A percentile compares a stretch with the other conserved stretches of the same genome.
Conservation (phyloP, 768 basidiomycete species). For the Tylopilus cervinicoccineus region DNA sequence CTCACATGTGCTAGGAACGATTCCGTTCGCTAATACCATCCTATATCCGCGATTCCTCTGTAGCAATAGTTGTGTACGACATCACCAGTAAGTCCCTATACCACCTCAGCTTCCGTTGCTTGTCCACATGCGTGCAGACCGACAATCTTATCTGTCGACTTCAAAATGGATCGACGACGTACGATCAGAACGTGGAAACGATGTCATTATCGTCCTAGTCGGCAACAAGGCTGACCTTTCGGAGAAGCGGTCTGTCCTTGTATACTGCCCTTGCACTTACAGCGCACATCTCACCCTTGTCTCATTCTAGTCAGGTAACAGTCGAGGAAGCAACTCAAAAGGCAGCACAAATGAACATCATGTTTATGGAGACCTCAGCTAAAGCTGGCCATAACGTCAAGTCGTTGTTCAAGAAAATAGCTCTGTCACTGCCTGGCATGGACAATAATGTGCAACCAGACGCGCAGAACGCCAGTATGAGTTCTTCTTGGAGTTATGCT, state of each 20-base stretch:
- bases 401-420: conserved; percentile 98
- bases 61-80: conserved; percentile 98
- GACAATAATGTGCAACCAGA: conserved; percentile 72
- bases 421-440: conserved; percentile 95
- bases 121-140: conserved; percentile 49
- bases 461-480: conserved; percentile 47
- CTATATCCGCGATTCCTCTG: conserved; percentile 98
- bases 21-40: conserved; percentile 97
- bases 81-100: conserved; percentile 77
- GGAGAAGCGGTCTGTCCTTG: conserved; percentile 80
- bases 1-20: conserved; percentile 62
- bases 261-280: background rate
- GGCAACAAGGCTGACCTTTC: conserved; percentile 99
- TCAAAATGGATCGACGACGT: conserved; percentile 99
- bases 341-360: conserved; percentile 84
- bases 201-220: conserved; percentile 97
- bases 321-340: conserved; percentile 94
- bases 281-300: conserved; percentile 6
- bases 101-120: conserved; percentile 3
- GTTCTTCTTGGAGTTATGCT: background rate
- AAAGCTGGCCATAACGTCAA: conserved; percentile 99
- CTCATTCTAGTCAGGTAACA: conserved; percentile 85
- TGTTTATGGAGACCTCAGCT: conserved; percentile 99
- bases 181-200: conserved; percentile 92
- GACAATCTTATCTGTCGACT: conserved; percentile 97